Evolutionary conservation across 2,329 filamentous ascomycete species (phyloP).

Genomic region (Huntiella moniliformis): DNA sequence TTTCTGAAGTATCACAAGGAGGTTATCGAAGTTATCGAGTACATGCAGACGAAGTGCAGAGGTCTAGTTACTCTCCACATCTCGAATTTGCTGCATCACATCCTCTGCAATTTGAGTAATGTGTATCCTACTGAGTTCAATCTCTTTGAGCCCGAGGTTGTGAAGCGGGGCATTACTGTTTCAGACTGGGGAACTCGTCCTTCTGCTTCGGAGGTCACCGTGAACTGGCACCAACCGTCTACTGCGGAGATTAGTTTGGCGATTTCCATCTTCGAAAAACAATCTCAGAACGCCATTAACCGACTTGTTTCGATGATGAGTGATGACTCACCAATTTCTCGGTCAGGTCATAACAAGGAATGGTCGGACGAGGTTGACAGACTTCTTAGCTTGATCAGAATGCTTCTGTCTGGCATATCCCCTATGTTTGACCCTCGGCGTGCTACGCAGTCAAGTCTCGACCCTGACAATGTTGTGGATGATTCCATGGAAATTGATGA

Average conservation of each 20-base stretch:
- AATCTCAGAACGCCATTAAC: slow-evolving; percentile 57
- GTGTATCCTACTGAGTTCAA: slow-evolving; percentile 84
- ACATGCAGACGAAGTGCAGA: slow-evolving; percentile 91
- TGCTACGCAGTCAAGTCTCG: slow-evolving; percentile 31
- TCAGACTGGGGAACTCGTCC: slow-evolving; percentile 72
- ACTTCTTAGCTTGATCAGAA: slow-evolving; percentile 67
- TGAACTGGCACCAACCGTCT: slow-evolving; percentile 79
- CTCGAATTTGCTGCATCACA: slow-evolving; percentile 93
- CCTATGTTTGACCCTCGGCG: slow-evolving; percentile 70
- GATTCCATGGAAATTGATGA: slow-evolving; percentile 27
- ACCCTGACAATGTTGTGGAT: slow-evolving; percentile 32
- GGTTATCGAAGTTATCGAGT: slow-evolving; percentile 75
- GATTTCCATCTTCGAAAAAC: slow-evolving; percentile 69
- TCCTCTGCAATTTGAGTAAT: slow-evolving; percentile 82
- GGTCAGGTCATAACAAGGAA: slow-evolving; percentile 90
- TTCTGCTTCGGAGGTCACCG: slow-evolving; percentile 54
- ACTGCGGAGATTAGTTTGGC: slow-evolving; percentile 73
- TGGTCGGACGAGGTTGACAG: slow-evolving; percentile 95
- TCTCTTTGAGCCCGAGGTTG: slow-evolving; percentile 63
- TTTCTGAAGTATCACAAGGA: slow-evolving; percentile 79
- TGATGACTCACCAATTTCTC: slow-evolving; percentile 61
- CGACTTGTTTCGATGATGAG: slow-evolving; percentile 65
- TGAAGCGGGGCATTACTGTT: slow-evolving; percentile 52
- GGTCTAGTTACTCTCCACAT: slow-evolving; percentile 90
- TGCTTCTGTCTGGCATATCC: slow-evolving; percentile 82